These are phyloP conservation scores for Iris macrosiphon DNA, from an alignment of 106 monocot genomes.

Conservation along the genomic window DNA sequence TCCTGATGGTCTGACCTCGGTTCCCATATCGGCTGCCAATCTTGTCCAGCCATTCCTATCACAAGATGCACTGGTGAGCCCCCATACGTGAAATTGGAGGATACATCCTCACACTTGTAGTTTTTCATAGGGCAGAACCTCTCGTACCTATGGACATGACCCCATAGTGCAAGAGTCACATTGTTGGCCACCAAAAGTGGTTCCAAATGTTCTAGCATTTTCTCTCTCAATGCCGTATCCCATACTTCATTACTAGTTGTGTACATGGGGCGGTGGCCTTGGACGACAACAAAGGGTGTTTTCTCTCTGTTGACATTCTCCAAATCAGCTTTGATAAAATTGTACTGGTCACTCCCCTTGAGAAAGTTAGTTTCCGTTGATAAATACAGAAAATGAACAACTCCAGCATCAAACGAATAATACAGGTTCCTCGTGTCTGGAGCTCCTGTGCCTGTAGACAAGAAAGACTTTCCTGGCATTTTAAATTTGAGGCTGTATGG, in stretches of 20 bases:
- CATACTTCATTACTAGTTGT: conserved; percentile 74
- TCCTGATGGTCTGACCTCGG: conserved; percentile 66
- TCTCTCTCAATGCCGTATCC: conserved; percentile 58
- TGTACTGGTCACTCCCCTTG: conserved; percentile 74
- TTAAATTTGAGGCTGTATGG: conserved; percentile 88
- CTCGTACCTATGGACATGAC: conserved; percentile 97
- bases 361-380: conserved; percentile 95
- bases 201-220: conserved; percentile 66
- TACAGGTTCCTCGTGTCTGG: conserved; percentile 74
- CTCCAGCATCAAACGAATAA: conserved; percentile 81
- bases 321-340: conserved; percentile 76
- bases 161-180: conserved; percentile 94
- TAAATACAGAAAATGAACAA: conserved; percentile 89
- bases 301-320: conserved; percentile 60
- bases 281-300: conserved; percentile 84
- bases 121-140: conserved; percentile 87
- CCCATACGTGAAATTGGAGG: conserved; percentile 18
- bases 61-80: conserved; percentile 70
- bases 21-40: conserved; percentile 87
- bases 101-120: conserved; percentile 41
- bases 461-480: conserved; percentile 93
- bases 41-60: conserved; percentile 96
- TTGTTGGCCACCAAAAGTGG: conserved; percentile 74
- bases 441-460: conserved; percentile 70
- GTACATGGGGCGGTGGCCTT: conserved; percentile 98